Percentiles rank a stretch among this genome's conserved stretches.
phyloP scores from a whole-genome alignment of 148 eudicot species.

The Silene uniflora region DNA sequence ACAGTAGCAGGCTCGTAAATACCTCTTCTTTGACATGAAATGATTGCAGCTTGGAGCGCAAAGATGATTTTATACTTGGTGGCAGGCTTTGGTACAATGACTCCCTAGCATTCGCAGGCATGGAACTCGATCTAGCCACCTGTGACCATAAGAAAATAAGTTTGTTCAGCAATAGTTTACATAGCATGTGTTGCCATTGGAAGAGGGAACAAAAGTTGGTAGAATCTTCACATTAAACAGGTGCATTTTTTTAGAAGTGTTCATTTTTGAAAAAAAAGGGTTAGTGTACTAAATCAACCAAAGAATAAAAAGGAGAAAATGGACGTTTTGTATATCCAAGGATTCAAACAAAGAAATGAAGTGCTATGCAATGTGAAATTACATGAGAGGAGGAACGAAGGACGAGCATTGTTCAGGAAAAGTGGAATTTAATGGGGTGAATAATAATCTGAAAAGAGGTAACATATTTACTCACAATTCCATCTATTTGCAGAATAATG shows the following conservation, averaged over 20 bases:
- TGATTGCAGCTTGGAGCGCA: conserved; percentile 61
- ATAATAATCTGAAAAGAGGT: not conserved
- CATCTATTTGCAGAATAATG: conserved; percentile 44
- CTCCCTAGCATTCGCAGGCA: conserved; percentile 57
- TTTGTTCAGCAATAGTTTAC: no score
- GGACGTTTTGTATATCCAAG: not conserved
- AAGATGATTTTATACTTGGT: conserved; percentile 60
- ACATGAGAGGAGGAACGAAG: not conserved
- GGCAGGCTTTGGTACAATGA: conserved; percentile 74
- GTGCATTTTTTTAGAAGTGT: no score
- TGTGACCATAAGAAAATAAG: conserved; percentile 27
- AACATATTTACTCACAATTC: conserved; percentile 33
- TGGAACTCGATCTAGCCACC: conserved; percentile 67
- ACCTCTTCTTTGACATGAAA: conserved; percentile 65
- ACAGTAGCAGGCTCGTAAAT: conserved; percentile 4
- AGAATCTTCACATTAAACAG: no score
- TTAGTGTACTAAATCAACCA: no score
- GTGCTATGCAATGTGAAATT: not conserved
- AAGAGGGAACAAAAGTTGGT: no score
- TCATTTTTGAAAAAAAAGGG: no score
- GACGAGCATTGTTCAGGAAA: not conserved
- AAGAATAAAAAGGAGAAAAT: not conserved
- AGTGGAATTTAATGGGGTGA: not conserved
- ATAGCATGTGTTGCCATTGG: no score
- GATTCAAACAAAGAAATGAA: conserved; percentile 2